phyloP scores from a whole-genome alignment of 2,329 filamentous ascomycete genomes.

The Hymenoscyphus infarciens region DNA sequence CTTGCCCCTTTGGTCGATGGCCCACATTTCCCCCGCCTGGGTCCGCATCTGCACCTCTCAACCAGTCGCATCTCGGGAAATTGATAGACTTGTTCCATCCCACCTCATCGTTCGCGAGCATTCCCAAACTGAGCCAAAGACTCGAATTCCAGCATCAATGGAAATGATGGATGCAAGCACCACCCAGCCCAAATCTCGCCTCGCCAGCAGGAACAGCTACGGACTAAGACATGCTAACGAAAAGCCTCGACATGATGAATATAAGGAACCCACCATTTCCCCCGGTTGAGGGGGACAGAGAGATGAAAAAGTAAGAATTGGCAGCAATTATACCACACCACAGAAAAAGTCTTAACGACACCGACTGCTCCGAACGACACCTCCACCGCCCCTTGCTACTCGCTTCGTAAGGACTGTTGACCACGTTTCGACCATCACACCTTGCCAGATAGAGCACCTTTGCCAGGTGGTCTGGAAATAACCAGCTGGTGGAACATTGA shows the following conservation, averaged over 20 bases:
- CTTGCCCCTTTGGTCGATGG: background rate
- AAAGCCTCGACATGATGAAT: background rate
- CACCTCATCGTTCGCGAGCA: conserved; percentile 21
- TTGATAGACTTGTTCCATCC: conserved; percentile 2
- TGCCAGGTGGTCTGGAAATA: background rate
- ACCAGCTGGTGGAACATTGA: background rate
- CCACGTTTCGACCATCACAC: background rate
- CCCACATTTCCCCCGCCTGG: background rate
- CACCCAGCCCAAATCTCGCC: conserved; percentile 2
- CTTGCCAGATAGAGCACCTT: background rate
- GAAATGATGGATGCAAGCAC: conserved; percentile 8
- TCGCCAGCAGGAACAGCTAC: background rate
- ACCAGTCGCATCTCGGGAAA: conserved; percentile 26
- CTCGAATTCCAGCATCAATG: conserved; percentile 7
- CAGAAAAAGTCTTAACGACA: background rate
- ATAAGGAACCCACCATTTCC: conserved; percentile 1
- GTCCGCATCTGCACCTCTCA: conserved; percentile 7
- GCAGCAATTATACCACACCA: background rate
- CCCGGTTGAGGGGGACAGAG: background rate
- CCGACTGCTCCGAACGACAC: background rate
- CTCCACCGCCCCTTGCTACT: background rate
- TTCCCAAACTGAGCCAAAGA: conserved; percentile 19
- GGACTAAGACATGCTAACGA: background rate
- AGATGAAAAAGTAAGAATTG: background rate
- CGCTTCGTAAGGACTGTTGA: background rate